Evolutionary conservation across 805 yeast species (phyloP).

Genomic region (Cyberlindnera nakhonratchasimensis): DNA sequence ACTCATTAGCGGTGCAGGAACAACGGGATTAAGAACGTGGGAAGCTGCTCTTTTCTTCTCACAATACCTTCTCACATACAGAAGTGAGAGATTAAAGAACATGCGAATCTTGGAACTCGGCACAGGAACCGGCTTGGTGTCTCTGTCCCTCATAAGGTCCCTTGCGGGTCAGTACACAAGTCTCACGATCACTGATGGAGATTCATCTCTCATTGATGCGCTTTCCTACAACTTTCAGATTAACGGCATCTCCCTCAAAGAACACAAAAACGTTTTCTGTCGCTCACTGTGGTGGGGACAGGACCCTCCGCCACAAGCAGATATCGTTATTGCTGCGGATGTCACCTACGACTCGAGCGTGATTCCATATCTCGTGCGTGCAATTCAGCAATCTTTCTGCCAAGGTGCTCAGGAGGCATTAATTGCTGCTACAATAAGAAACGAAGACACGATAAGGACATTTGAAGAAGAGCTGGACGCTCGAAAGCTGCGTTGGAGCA

Average conservation of each 20-base stretch:
- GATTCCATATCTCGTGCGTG: conserved; percentile 50
- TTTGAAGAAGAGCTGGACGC: conserved; percentile 39
- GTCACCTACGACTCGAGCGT: conserved; percentile 75
- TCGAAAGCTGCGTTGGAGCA: conserved; percentile 19
- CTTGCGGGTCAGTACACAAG: conserved; percentile 16
- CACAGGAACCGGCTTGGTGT: conserved; percentile 84
- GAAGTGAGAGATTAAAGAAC: conserved; percentile 14
- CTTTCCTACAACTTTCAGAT: conserved; percentile 41
- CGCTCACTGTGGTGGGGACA: conserved; percentile 60
- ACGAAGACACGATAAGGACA: conserved; percentile 43
- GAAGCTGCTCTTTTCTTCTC: conserved; percentile 78
- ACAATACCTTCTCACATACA: conserved; percentile 38
- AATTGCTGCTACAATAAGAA: conserved; percentile 77
- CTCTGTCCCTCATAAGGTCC: conserved; percentile 35
- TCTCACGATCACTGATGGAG: conserved; percentile 66
- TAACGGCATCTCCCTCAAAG: conserved; percentile 35
- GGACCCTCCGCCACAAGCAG: conserved; percentile 36
- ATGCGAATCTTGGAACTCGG: conserved; percentile 69
- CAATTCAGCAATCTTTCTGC: conserved; percentile 33
- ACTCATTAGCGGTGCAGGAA: conserved; percentile 67
- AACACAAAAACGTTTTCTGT: conserved; percentile 21
- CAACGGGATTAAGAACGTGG: conserved; percentile 92
- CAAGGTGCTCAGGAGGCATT: conserved; percentile 31
- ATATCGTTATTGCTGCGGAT: conserved; percentile 73
- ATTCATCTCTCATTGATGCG: conserved; percentile 48